Percentiles rank a stretch among this genome's conserved stretches.
These are phyloP conservation scores for Lasiosphaeria ovina DNA, from an alignment of 495 filamentous ascomycete genomes.

Conservation along the genomic window DNA sequence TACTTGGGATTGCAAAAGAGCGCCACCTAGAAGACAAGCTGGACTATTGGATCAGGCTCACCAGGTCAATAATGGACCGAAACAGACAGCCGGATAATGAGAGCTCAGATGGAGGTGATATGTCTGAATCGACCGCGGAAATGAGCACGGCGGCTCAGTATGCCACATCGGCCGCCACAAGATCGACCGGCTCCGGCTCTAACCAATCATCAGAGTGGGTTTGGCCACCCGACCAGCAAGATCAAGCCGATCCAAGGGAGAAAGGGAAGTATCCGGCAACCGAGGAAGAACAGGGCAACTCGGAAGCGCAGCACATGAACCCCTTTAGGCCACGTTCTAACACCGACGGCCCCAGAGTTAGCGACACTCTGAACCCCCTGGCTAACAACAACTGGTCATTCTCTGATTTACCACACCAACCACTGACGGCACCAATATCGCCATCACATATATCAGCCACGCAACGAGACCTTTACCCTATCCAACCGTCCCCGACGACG, in stretches of 20 bases:
- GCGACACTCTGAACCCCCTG: conserved; percentile 37
- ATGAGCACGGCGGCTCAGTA: conserved; percentile 11
- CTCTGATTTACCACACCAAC: conserved; percentile 24
- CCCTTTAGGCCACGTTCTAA: conserved; percentile 32
- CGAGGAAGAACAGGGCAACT: conserved; percentile 14
- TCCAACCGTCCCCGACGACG: too few species aligned
- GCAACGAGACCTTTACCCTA: too few species aligned
- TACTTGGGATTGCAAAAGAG: conserved; percentile 60
- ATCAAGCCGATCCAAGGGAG: conserved; percentile 2
- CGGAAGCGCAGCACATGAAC: conserved; percentile 6
- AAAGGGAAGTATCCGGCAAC: conserved; percentile 16
- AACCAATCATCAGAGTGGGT: conserved; percentile 17
- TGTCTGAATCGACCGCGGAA: background rate
- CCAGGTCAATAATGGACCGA: conserved; percentile 28
- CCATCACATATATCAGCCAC: background rate
- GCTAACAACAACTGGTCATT: conserved; percentile 54
- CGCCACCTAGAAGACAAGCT: conserved; percentile 58
- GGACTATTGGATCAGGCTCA: conserved; percentile 47
- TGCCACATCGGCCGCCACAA: background rate
- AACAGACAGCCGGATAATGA: conserved; percentile 5
- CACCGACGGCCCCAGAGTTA: conserved; percentile 46
- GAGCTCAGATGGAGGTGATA: background rate
- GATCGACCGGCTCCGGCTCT: conserved; percentile 3
- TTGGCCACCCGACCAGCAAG: conserved; percentile 16
- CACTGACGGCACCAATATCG: background rate